Evolutionary conservation across 352 stramenopile species (phyloP), one percentile per base, ranked within the genome.

Genomic region (Phytophthora uliginosa): DNA sequence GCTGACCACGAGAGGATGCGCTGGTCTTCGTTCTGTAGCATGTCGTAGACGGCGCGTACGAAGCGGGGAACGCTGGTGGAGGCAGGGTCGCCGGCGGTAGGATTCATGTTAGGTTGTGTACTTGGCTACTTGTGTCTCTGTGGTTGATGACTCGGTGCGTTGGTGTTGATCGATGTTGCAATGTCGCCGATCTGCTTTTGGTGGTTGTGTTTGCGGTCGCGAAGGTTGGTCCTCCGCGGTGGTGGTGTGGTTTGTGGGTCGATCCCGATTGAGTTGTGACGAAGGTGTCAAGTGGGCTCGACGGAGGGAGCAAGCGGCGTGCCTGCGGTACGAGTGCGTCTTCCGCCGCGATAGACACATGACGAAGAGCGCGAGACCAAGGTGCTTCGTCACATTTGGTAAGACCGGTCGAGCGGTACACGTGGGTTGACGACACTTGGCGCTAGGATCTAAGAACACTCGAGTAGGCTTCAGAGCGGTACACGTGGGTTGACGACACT

Each of bases 1-100:
- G 55, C 55, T 22, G 80, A 83, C 83, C 83, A 90, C 24, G 71
- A 71, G 2, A 90, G 47, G 61, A 89, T 85, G 48, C 66, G 58
- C 34, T 76, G 59, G 67, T 75, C 81, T 78, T 91, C 84, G 24
- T 82, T 63, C 20, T 89, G 74, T 20, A 91, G 81, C 73, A 90
- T 92, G 69, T 88, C 73, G 74, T 81, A 79, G 42, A 90, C 60
- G 40, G 77, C 68, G 38, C 71, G 74, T 4, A 92, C 76, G 64
- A 92, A 92, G 18, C 73, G 84, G 47, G 82, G 71, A 13, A 68
- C 71, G 20, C 26, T 55, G 31, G 65, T 33, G 52, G 36, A 45
- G 20, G 36, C 33, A n/a, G 42, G 7, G 24, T 69, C 36, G 15
- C 28, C 36, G 17, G 36, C 8, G 22, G 28, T 36, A 17, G 26